Evolutionary conservation across 106 monocot genomes (phyloP), one percentile per base, ranked within the genome.

Genomic region (Chionographis japonica): DNA sequence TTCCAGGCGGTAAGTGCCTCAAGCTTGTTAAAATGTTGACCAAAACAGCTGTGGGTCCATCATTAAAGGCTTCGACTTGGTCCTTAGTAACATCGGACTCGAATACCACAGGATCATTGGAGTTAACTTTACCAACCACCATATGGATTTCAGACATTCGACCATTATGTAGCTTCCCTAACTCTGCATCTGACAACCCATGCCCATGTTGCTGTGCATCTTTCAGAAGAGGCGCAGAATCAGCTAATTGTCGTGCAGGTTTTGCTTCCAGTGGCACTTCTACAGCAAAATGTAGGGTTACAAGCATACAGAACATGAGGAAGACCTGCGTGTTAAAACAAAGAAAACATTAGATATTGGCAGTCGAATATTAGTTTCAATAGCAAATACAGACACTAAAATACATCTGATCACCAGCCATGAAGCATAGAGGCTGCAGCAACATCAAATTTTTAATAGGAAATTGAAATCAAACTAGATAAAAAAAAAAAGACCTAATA

Each of bases 11-110:
- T 52, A 99, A 75, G 78, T 99, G 90, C 71, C 98, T 93, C 77
- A 99, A 68, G 71, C 98, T 93, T 37, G 93, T 99, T 43, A 99
- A 68, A 67, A 99, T 77, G 58, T 99, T 90, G 19, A 99, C 98
- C 67, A 99, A 58, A 53, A 99, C 98, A 61, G 98, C 82, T 73
- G 77, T 80, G 27, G 93, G 93, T 7, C 87, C 85, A 87, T 83
- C 74, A 71, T 70, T 74, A 66, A 87, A 74, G 11, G 14, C 58
- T 78, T 81, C 81, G 37, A 40, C 18, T 56, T 74, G 67, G 7
- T 79, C 75, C 4, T 61, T 76, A 12, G 78, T 77, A 11, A 42
- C 56, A 54, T 72, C 74, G 3, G 64, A 52, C 11, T 75, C 63
- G 38, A 70, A 64, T 63, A 62, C 19, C 36, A 60, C 63, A 49